Evolutionary conservation across 305 asterid species (phyloP), one percentile per base, ranked within the genome.

Genomic region (Solanum hybrid): DNA sequence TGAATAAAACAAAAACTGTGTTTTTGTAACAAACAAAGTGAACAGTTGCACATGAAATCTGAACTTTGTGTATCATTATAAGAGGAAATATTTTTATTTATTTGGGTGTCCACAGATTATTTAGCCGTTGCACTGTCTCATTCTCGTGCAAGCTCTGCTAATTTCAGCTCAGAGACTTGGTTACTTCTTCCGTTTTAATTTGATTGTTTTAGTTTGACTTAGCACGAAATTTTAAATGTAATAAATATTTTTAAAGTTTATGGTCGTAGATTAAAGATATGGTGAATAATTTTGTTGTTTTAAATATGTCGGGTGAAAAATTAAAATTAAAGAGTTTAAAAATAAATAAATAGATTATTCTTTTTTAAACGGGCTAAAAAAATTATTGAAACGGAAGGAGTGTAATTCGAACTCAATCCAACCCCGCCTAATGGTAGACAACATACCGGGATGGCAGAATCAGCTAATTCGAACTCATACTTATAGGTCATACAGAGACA

Each of bases 41-140:
- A 84, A 84, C 88, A 18, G 29, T 20, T 84, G 88, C 88, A 84
- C 88, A 31, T 51, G 88, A 84, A 84, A 84, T 84, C 87, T 85
- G 88, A 85, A 85, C 75, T 85, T 85, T 84, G 20, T 46, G 29
- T 83, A 46, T 24, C 42, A 84, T 81, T 46, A 33, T 83, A 26
- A 82, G 36, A 14, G 18, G 77, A 71, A 5, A 11, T 24, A 40
- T 40, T 24, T 81, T 75, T 33, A 8, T 34, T 77, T 20, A 10
- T 77, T 34, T 36, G 29, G 40, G 31, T 85, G 76, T 85, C 46
- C 26, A 46, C 87, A 46, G 39, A 83, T 83, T 24, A 89, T 92
- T 90, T 90, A 91, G 88, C 93, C 96, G 95, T 93, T 95, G 93
- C 87, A 88, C 35, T 92, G 94, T 92, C 91, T 86, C 89, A 84